Base-by-base conservation (phyloP, 192 early-diverging fungal species). In the Backusella luteola region DNA sequence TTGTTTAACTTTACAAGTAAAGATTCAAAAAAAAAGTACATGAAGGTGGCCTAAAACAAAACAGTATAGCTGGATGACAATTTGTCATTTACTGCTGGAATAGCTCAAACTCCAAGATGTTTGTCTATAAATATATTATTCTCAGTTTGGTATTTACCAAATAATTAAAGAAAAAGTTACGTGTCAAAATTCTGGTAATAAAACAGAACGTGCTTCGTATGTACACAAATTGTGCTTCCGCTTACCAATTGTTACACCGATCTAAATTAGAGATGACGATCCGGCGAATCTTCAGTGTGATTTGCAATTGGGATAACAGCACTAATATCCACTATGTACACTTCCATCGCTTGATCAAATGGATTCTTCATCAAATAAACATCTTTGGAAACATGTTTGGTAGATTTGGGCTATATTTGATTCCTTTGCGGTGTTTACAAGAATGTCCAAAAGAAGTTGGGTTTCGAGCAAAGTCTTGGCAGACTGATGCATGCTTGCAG, bases 291-390 rank as follows among this genome's bases (percentile, higher is more conserved):
- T 69, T 93, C 90, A 52, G 85, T 80, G 67, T 92, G 91, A 77
- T 91, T 88, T 34, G 97, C 91, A 14, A 96, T 89, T 3, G 93
- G 95, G 0, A 94, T 91, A 36, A 98, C 71, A 3, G 96, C 94
- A n/a, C 94, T 95, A 70, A 97, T 94, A 82, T 98, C 97, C 97
- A 82, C 97, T 96, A 73, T 88, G 82, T 76, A 97, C 97, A 38
- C 96, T 96, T 42, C 97, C 96, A 77, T 74, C 77, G 1, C 42
- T 5, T 3, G 5, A 3, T 44, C 14, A 17, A 44, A 46, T 68
- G 71, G 34, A 74, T 7, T 96, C 96, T 82, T 98, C 96, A 72
- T 96, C 89, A 76, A 95, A 91, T 1, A 96, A 96, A 9, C 94
- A 89, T 74, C 86, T 90, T 84, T 97, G 94, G 85, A 99, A 98